Percentiles rank a stretch among this genome's conserved stretches.
Evolutionary conservation across 345 rosid genomes (phyloP).

Genomic region (Pistacia vera): DNA sequence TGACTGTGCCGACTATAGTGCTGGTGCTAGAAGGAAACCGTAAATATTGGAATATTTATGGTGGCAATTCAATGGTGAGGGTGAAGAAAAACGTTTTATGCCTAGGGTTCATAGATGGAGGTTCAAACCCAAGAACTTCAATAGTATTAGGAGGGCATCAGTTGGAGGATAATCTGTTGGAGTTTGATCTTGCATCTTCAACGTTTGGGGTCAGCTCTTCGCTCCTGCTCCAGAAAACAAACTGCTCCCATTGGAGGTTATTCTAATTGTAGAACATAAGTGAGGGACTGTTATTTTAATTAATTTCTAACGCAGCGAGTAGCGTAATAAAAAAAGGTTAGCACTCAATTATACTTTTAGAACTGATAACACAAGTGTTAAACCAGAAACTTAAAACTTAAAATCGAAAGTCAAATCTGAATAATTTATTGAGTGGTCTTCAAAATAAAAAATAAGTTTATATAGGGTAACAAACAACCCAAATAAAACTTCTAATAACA

Average conservation of each 20-base stretch:
- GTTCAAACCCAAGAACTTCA: conserved; percentile 19
- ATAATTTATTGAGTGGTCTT: no score
- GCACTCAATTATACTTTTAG: no score
- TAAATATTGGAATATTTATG: conserved; percentile 30
- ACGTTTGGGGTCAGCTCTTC: conserved; percentile 34
- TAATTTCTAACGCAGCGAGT: no score
- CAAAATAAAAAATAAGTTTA: no score
- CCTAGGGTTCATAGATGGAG: conserved; percentile 37
- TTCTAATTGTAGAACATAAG: no score
- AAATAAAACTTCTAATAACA: no score
- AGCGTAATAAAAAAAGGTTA: no score
- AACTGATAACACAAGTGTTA: no score
- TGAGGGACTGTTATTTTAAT: no score
- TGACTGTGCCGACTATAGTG: conserved; percentile 26
- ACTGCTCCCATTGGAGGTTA: background rate
- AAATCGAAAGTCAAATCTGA: no score
- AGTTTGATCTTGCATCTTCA: conserved; percentile 27
- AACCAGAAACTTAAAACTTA: no score
- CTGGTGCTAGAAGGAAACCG: conserved; percentile 21
- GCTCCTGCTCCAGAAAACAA: background rate
- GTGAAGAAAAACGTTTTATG: conserved; percentile 27
- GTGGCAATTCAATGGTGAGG: conserved; percentile 35
- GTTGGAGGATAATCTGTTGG: conserved; percentile 31
- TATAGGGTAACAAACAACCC: no score
- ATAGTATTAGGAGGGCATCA: conserved; percentile 38